phyloP scores from a whole-genome alignment of 78 protist genomes.

The Dictyostelium intermedium region DNA sequence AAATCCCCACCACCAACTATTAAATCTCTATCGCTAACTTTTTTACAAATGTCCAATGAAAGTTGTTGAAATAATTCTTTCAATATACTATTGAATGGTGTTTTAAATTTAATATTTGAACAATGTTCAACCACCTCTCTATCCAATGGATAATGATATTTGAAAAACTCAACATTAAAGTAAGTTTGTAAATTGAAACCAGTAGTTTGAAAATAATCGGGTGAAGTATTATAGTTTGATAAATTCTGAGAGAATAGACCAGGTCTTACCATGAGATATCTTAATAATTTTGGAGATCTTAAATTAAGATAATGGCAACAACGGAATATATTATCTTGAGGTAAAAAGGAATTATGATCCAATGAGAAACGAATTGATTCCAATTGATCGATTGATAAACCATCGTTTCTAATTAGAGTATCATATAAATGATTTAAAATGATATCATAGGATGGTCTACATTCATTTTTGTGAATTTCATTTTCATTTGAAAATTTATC shows the following conservation, averaged over 20 bases:
- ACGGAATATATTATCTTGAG: too few species aligned
- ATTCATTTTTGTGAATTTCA: too few species aligned
- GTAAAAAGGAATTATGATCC: too few species aligned
- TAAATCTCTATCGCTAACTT: neutral
- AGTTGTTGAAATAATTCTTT: neutral
- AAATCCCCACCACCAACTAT: neutral
- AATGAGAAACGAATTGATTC: neutral
- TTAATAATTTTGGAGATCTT: too few species aligned
- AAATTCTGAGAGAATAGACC: too few species aligned
- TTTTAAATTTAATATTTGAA: neutral
- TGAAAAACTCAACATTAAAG: neutral
- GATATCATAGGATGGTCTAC: too few species aligned
- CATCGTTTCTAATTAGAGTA: neutral
- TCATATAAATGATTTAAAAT: neutral
- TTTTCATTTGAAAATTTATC: too few species aligned
- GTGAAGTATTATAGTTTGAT: too few species aligned
- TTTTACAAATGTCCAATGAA: neutral
- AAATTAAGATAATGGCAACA: too few species aligned
- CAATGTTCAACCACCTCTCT: too few species aligned
- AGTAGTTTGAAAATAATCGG: too few species aligned
- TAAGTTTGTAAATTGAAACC: neutral
- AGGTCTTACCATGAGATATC: too few species aligned
- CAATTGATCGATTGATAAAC: neutral
- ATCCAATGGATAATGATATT: neutral
- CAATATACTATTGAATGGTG: neutral